phyloP scores from a whole-genome alignment of 2,329 filamentous ascomycete genomes.

The Fusarium euwallaceae region DNA sequence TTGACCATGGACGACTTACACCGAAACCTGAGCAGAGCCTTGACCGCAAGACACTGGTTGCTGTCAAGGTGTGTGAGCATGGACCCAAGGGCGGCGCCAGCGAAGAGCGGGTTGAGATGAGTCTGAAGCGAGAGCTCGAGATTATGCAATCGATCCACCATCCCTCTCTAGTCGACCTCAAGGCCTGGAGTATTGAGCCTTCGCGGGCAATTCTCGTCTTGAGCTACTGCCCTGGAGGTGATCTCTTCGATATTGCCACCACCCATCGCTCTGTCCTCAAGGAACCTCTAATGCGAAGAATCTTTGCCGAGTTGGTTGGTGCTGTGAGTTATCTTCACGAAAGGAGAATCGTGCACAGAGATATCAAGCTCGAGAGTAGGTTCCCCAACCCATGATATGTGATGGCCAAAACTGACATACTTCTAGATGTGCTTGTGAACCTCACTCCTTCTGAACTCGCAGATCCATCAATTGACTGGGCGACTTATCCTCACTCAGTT shows the following conservation, averaged over 20 bases:
- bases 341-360: conserved; percentile 90
- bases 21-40: conserved; percentile 49
- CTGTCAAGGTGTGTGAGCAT: conserved; percentile 95
- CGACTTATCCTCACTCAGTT: conserved; percentile 82
- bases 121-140: conserved; percentile 92
- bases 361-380: conserved; percentile 96
- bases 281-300: conserved; percentile 79
- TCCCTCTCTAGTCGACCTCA: conserved; percentile 90
- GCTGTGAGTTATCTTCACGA: conserved; percentile 89
- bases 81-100: conserved; percentile 94
- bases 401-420: conserved; percentile 13
- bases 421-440: conserved; percentile 89
- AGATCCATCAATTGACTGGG: conserved; percentile 75
- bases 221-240: conserved; percentile 92
- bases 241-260: conserved; percentile 93
- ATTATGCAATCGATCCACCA: conserved; percentile 91
- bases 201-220: conserved; percentile 87
- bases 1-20: conserved; percentile 50
- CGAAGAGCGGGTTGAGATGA: conserved; percentile 92
- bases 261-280: conserved; percentile 76
- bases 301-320: conserved; percentile 89
- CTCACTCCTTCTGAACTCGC: conserved; percentile 77
- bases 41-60: conserved; percentile 86
- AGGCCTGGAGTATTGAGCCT: conserved; percentile 89
- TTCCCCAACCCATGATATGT: conserved; percentile 31